Evolutionary conservation across 805 yeast species (phyloP).

Genomic region (Candida oleophila): DNA sequence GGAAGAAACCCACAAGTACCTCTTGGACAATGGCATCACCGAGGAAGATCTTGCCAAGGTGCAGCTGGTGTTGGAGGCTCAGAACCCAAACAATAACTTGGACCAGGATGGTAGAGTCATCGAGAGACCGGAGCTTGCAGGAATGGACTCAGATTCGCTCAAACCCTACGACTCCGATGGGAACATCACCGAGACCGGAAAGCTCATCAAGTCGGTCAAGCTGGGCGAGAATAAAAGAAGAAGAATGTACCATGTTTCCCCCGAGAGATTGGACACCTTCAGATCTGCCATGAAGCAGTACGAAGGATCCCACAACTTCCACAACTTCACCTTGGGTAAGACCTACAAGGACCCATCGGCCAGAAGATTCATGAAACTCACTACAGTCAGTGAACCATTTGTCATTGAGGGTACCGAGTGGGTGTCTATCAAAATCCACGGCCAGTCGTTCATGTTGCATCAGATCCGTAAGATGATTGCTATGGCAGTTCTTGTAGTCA

Average conservation of each 20-base stretch:
- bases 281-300: constrained; percentile 70
- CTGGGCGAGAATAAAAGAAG: constrained; percentile 65
- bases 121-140: constrained; percentile 1
- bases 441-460: constrained; percentile 97
- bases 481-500: constrained; percentile 81
- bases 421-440: constrained; percentile 94
- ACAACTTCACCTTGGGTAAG: constrained; percentile 84
- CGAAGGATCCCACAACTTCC: constrained; percentile 89
- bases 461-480: constrained; percentile 98
- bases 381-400: constrained; percentile 83
- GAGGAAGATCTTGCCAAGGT: constrained; percentile 30
- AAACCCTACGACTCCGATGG: constrained; percentile 35
- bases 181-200: constrained; percentile 31
- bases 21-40: constrained; percentile 16
- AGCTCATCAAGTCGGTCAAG: constrained; percentile 52
- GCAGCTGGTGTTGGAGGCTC: constrained; percentile 33
- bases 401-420: constrained; percentile 93
- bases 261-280: constrained; percentile 60
- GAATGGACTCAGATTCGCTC: neutral
- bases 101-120: constrained; percentile 4
- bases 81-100: constrained; percentile 8
- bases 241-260: constrained; percentile 64
- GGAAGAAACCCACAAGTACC: constrained; percentile 44
- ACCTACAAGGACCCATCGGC: constrained; percentile 82
- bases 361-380: constrained; percentile 73